Evolutionary conservation across 495 filamentous ascomycete genomes (phyloP).

Genomic region (Tuber microsphaerosporum): DNA sequence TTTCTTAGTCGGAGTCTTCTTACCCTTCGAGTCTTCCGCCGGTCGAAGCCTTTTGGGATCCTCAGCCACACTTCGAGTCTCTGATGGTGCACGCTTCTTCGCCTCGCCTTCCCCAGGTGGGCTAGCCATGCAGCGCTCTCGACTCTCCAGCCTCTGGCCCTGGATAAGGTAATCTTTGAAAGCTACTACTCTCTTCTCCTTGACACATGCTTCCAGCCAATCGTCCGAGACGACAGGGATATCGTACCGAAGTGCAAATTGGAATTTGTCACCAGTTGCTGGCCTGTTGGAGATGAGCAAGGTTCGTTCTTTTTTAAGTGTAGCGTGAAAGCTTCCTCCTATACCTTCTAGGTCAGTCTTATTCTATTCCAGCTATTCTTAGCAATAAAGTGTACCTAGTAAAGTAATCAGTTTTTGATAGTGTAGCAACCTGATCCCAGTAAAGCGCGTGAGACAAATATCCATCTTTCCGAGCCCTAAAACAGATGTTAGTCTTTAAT

Average conservation of each 20-base stretch:
- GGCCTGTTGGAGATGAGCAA: slow-evolving; percentile 33
- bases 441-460: slow-evolving; percentile 75
- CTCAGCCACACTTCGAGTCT: slow-evolving; percentile 13
- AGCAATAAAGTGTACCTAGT: slow-evolving; percentile 51
- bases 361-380: background rate
- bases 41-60: slow-evolving; percentile 28
- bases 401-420: slow-evolving; percentile 65
- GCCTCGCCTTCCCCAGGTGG: too few species aligned
- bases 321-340: slow-evolving; percentile 35
- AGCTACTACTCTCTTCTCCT: slow-evolving; percentile 48
- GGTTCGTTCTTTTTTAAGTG: slow-evolving; percentile 28
- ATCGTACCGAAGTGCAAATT: slow-evolving; percentile 61
- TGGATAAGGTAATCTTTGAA: slow-evolving; percentile 44
- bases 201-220: slow-evolving; percentile 82
- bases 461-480: slow-evolving; percentile 59
- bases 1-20: slow-evolving; percentile 37
- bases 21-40: slow-evolving; percentile 18
- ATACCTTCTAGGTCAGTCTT: slow-evolving; percentile 5
- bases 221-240: slow-evolving; percentile 69
- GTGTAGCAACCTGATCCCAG: slow-evolving; percentile 77
- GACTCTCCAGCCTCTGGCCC: slow-evolving; percentile 12
- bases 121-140: background rate
- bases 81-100: slow-evolving; percentile 14
- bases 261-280: slow-evolving; percentile 64
- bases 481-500: background rate